phyloP scores from a whole-genome alignment of 1,139 yeast genomes.

The Blastobotrys apis region DNA sequence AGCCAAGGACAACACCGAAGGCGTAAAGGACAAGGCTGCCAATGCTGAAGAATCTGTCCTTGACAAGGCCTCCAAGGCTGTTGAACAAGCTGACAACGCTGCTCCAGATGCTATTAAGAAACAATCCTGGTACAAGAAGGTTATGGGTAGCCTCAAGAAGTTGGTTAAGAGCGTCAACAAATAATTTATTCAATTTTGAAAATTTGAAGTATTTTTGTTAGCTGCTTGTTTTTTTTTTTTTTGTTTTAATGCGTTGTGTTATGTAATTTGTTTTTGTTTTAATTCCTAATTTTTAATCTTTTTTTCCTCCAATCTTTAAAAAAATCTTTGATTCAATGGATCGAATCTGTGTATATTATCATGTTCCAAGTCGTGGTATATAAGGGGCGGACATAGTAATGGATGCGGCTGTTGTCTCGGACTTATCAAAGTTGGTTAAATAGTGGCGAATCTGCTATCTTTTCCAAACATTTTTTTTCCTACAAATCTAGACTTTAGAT shows the following conservation, averaged over 20 bases:
- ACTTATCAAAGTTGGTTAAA: too few species aligned
- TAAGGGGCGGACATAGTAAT: too few species aligned
- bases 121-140: constrained; percentile 49
- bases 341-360: too few species aligned
- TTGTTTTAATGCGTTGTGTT: not conserved
- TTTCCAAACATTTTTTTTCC: too few species aligned
- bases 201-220: constrained; percentile 3
- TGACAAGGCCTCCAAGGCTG: constrained; percentile 21
- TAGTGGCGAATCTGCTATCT: too few species aligned
- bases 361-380: too few species aligned
- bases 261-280: too few species aligned
- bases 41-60: constrained; percentile 20
- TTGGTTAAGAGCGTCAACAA: constrained; percentile 38
- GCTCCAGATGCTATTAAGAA: constrained; percentile 36
- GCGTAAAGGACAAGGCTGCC: constrained; percentile 15
- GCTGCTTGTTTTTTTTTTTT: not conserved
- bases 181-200: constrained; percentile 33
- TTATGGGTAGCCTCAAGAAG: constrained; percentile 47
- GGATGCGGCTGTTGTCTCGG: too few species aligned
- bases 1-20: constrained; percentile 10
- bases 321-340: too few species aligned
- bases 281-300: too few species aligned
- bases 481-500: too few species aligned
- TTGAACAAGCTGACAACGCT: constrained; percentile 21
- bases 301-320: too few species aligned